These are phyloP conservation scores for Metroxylon sagu DNA, from an alignment of 176 grass and related monocot species.

Conservation along the genomic window DNA sequence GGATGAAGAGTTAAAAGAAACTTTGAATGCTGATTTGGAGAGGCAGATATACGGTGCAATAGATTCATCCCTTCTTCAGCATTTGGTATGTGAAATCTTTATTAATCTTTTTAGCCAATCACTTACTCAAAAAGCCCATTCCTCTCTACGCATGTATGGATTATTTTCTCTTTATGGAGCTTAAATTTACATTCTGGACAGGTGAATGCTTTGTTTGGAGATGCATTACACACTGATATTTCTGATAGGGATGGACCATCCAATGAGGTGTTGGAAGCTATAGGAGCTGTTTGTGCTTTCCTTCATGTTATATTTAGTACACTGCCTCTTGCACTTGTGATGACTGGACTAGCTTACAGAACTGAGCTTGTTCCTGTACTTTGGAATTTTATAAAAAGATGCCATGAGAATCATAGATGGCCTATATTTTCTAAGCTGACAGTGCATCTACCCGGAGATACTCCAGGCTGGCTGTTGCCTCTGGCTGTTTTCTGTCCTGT, in stretches of 20 bases:
- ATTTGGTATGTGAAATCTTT: constrained; percentile 52
- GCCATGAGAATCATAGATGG: constrained; percentile 78
- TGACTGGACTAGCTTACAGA: constrained; percentile 81
- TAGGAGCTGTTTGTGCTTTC: constrained; percentile 91
- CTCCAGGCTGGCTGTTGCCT: constrained; percentile 79
- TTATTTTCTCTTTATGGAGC: constrained; percentile 8
- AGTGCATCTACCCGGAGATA: constrained; percentile 36
- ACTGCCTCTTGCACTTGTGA: constrained; percentile 52
- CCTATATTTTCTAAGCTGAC: constrained; percentile 58
- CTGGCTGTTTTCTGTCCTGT: constrained; percentile 94
- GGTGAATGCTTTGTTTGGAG: constrained; percentile 85
- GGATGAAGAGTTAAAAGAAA: constrained; percentile 56
- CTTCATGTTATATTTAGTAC: constrained; percentile 82
- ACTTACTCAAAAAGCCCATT: neutral
- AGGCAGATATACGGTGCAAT: constrained; percentile 68
- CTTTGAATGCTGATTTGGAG: constrained; percentile 60
- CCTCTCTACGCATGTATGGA: neutral
- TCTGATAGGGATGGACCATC: constrained; percentile 40
- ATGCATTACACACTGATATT: constrained; percentile 39
- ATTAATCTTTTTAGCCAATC: constrained; percentile 5
- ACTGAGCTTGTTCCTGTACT: constrained; percentile 90
- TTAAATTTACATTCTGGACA: constrained; percentile 15
- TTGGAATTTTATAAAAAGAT: constrained; percentile 86
- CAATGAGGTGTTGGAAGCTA: constrained; percentile 66
- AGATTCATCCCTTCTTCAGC: constrained; percentile 70